Base-by-base conservation (phyloP, 2,329 filamentous ascomycete species). In the Sporothrix luriei region DNA sequence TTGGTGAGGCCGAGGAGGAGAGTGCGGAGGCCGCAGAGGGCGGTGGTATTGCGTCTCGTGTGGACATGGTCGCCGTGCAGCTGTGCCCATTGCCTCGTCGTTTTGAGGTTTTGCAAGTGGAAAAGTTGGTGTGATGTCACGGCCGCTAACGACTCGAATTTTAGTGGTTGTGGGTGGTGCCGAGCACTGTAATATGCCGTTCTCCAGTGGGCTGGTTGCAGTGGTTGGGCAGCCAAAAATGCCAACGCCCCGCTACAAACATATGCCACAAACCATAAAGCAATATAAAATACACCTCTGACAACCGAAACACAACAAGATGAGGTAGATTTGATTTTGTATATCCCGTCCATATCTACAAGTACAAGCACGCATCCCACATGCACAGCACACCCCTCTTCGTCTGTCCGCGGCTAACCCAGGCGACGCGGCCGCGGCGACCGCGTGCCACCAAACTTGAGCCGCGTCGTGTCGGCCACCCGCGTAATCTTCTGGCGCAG, bases 391-490 rank as follows among this genome's bases (percentile, higher is more conserved):
- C 19, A 29, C 14, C 38, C 46, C 46, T 0, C 21, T 14, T 4
- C 16, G 9, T 14, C 11, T 24, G 11, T 11, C 16, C 14, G 5
- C 51, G 54, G 26, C 75, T 76, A 90, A 80, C 88, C 87, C 82
- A 98, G 81, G 82, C 95, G 90, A 81, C 94, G 94, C 51, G 89
- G 90, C 78, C 90, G 92, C 79, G 86, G 87, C 83, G 93, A 94
- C 80, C 94, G 91, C 51, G 91, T 92, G 77, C 95, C 96, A 81
- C 94, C 95, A 84, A 98, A 97, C 84, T 99, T 99, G 80, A 98
- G 80, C 76, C 91, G 91, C 69, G 94, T 98, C 52, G 88, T 85
- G 81, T 99, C 95, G 43, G 91, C 89, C 72, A 99, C 91, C 75
- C 89, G 89, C 54, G 88, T 83, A 74, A 99, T 91, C 82, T 91